These are phyloP conservation scores for Solanum virginianum DNA, from an alignment of 257 asterid genomes.

Conservation along the genomic window DNA sequence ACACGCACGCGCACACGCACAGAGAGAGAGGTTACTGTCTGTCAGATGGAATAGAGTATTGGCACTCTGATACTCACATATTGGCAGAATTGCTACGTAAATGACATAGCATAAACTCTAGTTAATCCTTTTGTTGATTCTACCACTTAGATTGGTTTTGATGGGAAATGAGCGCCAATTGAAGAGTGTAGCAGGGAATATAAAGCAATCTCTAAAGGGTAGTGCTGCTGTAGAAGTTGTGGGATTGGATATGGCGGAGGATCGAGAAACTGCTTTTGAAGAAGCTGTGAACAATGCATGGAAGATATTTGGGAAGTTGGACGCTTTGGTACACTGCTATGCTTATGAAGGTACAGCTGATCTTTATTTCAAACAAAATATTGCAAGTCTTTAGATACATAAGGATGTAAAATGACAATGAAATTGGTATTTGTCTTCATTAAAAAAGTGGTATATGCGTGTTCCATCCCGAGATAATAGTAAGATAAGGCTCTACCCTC, in stretches of 20 bases:
- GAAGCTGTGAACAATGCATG: slow-evolving; percentile 63
- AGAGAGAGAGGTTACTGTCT: not conserved
- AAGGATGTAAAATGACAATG: not conserved
- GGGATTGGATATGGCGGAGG: slow-evolving; percentile 66
- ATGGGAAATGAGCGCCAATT: slow-evolving; percentile 62
- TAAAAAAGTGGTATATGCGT: not conserved
- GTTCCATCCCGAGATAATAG: not conserved
- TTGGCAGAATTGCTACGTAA: not conserved
- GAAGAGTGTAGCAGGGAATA: slow-evolving; percentile 40
- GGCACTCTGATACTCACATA: not conserved
- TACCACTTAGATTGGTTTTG: slow-evolving; percentile 46
- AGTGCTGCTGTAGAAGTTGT: slow-evolving; percentile 41
- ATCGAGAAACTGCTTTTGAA: slow-evolving; percentile 34
- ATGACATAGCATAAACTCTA: not conserved
- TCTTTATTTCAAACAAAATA: not conserved
- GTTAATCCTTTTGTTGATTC: not conserved
- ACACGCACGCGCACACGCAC: not conserved
- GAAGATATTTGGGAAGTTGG: slow-evolving; percentile 41
- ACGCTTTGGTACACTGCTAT: slow-evolving; percentile 74
- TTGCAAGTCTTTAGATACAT: not conserved
- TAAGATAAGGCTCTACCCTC: not conserved
- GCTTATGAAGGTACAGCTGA: slow-evolving; percentile 57
- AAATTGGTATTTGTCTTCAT: not conserved
- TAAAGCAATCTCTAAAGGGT: slow-evolving; percentile 33
- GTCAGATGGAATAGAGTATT: not conserved